These are phyloP conservation scores for Coelastrella sp. DNA, from an alignment of 139 green algal species.

Conservation along the genomic window DNA sequence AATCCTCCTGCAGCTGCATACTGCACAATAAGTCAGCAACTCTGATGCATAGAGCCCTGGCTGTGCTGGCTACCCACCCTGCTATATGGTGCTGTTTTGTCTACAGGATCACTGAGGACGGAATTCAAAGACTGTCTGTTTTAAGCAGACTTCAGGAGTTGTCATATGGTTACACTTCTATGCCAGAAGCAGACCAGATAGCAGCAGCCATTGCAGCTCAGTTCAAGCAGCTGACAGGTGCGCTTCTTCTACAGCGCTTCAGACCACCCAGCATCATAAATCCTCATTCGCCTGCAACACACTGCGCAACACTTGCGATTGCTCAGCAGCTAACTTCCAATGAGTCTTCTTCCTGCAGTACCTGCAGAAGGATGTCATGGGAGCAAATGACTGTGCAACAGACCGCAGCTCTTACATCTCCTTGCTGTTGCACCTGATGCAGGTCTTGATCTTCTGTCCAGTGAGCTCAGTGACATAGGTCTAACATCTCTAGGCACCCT, in stretches of 20 bases:
- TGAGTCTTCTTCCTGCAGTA: too few relatives aligned
- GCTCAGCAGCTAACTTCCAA: too few relatives aligned
- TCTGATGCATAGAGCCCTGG: background rate
- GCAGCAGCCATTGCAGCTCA: conserved; percentile 19
- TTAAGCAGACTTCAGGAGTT: background rate
- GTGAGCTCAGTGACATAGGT: conserved; percentile 20
- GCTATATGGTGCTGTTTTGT: background rate
- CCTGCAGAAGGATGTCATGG: too few relatives aligned
- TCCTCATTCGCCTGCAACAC: too few relatives aligned
- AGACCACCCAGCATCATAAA: too few relatives aligned
- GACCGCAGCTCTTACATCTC: too few relatives aligned
- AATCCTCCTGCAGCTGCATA: too few relatives aligned
- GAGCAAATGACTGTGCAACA: too few relatives aligned
- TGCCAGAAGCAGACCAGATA: conserved; percentile 21
- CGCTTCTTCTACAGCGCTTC: background rate
- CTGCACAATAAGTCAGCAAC: too few relatives aligned
- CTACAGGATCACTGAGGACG: conserved; percentile 17
- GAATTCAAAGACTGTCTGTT: background rate
- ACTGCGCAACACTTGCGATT: background rate
- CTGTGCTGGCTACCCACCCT: background rate
- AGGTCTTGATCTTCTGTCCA: background rate
- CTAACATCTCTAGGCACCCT: background rate
- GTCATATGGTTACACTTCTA: conserved; percentile 33
- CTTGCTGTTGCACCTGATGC: background rate
- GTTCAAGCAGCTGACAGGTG: conserved; percentile 21